Evolutionary conservation across 2,329 filamentous ascomycete species (phyloP).

Genomic region (Fusarium sulawesiense): DNA sequence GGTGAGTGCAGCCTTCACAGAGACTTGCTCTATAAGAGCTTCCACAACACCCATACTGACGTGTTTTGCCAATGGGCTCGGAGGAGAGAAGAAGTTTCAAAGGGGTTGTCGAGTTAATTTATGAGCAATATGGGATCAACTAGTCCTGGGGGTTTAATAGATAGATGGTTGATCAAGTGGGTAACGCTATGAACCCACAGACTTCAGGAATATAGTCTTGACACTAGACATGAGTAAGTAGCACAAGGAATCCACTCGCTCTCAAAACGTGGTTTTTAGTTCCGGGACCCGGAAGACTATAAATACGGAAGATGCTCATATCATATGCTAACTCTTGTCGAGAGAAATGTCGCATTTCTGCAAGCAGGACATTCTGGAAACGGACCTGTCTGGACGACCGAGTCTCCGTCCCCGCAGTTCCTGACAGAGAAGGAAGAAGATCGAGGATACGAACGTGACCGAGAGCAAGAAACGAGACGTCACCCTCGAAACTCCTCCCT

Average conservation of each 20-base stretch:
- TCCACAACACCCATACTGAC: conserved; percentile 64
- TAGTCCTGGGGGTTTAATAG: background rate
- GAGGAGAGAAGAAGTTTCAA: background rate
- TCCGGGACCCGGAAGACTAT: conserved; percentile 2
- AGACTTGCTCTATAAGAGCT: conserved; percentile 57
- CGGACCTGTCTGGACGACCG: conserved; percentile 26
- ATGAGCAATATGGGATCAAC: background rate
- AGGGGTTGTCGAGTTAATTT: background rate
- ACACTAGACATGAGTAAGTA: background rate
- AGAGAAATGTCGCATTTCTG: background rate
- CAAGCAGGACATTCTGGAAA: background rate
- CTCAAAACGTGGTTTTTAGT: background rate
- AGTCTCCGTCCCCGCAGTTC: conserved; percentile 23
- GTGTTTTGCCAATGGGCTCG: background rate
- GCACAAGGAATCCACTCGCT: background rate
- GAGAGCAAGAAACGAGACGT: conserved; percentile 8
- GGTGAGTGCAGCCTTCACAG: conserved; percentile 54
- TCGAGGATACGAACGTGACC: background rate
- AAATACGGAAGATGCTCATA: background rate
- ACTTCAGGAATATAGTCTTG: background rate
- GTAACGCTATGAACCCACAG: conserved; percentile 1
- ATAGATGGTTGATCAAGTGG: conserved; percentile 1
- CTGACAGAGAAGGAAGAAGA: background rate
- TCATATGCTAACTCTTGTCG: background rate
- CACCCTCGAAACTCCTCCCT: conserved; percentile 30